Percentiles rank a stretch among this genome's conserved stretches.
Conservation (phyloP, 306 rosid species). For the cucumber (Cucumis sativus) region DNA sequence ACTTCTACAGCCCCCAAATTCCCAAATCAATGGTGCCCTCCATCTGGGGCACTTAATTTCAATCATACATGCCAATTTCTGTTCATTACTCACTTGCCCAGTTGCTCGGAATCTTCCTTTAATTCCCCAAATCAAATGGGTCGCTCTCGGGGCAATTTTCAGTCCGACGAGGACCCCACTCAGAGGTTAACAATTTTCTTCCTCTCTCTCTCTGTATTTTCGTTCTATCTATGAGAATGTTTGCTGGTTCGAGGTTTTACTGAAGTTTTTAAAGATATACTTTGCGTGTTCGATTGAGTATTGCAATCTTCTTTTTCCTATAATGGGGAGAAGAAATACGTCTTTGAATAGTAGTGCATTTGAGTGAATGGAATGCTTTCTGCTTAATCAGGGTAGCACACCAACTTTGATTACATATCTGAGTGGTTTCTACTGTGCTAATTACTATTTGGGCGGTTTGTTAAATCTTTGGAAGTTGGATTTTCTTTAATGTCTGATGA, state of each 20-base stretch:
- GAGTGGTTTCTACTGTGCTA: neutral
- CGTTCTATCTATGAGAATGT: too few species aligned
- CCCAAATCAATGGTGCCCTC: neutral
- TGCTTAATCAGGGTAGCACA: neutral
- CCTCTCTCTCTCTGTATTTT: neutral
- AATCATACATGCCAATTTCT: neutral
- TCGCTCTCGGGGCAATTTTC: slow-evolving; percentile 93
- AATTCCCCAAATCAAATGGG: slow-evolving; percentile 47
- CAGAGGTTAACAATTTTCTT: slow-evolving; percentile 44
- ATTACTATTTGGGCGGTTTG: neutral
- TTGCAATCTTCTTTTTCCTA: neutral
- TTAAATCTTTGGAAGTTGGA: neutral
- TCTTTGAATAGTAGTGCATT: neutral
- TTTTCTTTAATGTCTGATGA: neutral
- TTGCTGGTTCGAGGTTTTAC: neutral
- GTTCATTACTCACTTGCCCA: neutral
- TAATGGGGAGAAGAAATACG: neutral
- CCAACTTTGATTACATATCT: neutral
- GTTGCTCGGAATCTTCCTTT: neutral
- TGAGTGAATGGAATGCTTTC: neutral
- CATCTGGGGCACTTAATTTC: neutral
- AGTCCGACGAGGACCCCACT: slow-evolving; percentile 72
- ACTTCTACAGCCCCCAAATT: neutral
- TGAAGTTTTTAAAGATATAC: neutral
- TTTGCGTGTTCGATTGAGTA: neutral